phyloP scores from a whole-genome alignment of 2,329 filamentous ascomycete species.

The Fusarium incarnatum region DNA sequence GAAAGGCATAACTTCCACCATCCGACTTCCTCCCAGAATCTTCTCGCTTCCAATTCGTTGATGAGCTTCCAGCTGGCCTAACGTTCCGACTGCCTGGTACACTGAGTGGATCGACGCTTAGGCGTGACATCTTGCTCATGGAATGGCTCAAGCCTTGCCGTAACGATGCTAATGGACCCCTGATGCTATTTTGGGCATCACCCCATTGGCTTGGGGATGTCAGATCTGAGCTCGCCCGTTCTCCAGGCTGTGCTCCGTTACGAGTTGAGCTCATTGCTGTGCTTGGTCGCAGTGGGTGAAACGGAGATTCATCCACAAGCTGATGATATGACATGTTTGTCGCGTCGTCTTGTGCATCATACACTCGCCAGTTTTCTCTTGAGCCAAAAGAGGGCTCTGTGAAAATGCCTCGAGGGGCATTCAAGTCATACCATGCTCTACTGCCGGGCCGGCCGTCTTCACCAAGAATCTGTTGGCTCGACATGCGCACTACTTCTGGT shows the following conservation, averaged over 20 bases:
- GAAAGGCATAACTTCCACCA: constrained; percentile 43
- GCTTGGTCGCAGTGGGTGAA: constrained; percentile 53
- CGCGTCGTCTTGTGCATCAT: constrained; percentile 45
- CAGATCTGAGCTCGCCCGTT: constrained; percentile 39
- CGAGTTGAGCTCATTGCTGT: constrained; percentile 37
- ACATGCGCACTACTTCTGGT: constrained; percentile 42
- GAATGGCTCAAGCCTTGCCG: constrained; percentile 26
- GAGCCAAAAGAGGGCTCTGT: constrained; percentile 52
- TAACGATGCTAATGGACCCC: constrained; percentile 35
- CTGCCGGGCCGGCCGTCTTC: constrained; percentile 19
- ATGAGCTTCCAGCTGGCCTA: constrained; percentile 18
- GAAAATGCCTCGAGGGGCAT: constrained; percentile 40
- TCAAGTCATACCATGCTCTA: constrained; percentile 45
- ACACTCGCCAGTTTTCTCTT: constrained; percentile 53
- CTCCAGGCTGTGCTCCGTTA: constrained; percentile 37
- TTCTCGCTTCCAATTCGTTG: constrained; percentile 35
- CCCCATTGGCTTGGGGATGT: constrained; percentile 46
- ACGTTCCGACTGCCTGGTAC: constrained; percentile 26
- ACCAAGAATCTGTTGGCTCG: constrained; percentile 39
- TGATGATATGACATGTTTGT: constrained; percentile 50
- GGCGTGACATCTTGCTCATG: constrained; percentile 21
- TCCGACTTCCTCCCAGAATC: constrained; percentile 38
- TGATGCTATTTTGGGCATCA: constrained; percentile 36
- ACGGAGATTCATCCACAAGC: constrained; percentile 51
- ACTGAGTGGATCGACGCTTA: constrained; percentile 28